A percentile compares a stretch with the other conserved stretches of the same genome.
Conservation (phyloP, 2,329 filamentous ascomycete genomes). For the Blastomyces parvus region DNA sequence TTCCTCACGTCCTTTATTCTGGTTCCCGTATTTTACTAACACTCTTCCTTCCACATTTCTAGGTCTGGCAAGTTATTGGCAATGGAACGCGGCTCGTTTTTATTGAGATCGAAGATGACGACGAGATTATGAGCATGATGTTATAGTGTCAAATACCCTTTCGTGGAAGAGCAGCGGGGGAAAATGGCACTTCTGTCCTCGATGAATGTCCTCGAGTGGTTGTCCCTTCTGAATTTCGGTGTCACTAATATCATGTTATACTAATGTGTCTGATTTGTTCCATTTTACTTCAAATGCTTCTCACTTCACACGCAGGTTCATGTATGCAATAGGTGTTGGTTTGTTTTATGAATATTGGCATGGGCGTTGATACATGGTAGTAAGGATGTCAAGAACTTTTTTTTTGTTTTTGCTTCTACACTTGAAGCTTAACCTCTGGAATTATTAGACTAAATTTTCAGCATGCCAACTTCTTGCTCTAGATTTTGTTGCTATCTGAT, state of each 20-base stretch:
- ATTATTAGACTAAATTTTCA: background rate
- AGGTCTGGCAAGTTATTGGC: conserved; percentile 72
- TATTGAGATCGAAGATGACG: conserved; percentile 51
- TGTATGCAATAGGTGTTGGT: background rate
- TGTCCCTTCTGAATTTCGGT: background rate
- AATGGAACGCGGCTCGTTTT: conserved; percentile 63
- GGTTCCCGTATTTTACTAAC: conserved; percentile 30
- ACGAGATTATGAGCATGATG: conserved; percentile 31
- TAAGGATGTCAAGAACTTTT: background rate
- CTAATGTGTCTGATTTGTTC: background rate
- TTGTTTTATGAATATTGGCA: background rate
- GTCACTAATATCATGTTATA: background rate
- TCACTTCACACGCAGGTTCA: background rate
- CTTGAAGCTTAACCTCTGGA: background rate
- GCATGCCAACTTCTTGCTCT: background rate
- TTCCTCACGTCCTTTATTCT: background rate
- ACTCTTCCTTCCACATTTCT: conserved; percentile 10
- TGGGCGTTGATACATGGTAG: background rate
- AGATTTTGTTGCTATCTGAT: background rate
- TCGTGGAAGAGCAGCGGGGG: background rate
- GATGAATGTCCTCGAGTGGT: background rate
- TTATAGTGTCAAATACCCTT: background rate
- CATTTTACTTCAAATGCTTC: background rate
- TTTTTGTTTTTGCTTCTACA: background rate
- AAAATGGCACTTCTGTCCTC: background rate